phyloP scores from a whole-genome alignment of 2,329 filamentous ascomycete genomes.

The Teratosphaeriaceae sp. region DNA sequence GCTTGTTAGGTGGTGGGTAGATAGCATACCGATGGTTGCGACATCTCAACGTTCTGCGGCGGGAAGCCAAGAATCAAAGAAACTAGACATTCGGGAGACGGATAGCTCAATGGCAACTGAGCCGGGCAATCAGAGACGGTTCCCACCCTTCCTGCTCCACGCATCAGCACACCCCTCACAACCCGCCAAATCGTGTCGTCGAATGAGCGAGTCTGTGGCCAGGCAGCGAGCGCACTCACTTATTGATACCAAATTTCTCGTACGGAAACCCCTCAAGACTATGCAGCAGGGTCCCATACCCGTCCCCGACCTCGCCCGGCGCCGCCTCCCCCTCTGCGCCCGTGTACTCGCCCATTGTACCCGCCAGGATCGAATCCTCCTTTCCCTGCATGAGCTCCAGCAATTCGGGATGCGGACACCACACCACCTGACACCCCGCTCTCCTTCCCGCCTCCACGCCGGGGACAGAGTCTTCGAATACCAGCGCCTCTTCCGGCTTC shows the following conservation, averaged over 20 bases:
- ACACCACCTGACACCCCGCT: slow-evolving; percentile 90
- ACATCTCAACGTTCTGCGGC: too few relatives aligned
- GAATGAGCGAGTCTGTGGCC: too few relatives aligned
- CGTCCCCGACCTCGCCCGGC: slow-evolving; percentile 53
- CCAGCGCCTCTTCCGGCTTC: slow-evolving; percentile 78
- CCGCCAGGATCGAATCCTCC: slow-evolving; percentile 77
- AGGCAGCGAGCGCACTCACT: too few relatives aligned
- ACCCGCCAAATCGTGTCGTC: too few relatives aligned
- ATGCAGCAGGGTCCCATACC: slow-evolving; percentile 48
- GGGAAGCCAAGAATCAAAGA: too few relatives aligned
- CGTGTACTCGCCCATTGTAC: slow-evolving; percentile 64
- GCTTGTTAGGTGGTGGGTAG: too few relatives aligned
- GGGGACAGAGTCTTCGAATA: slow-evolving; percentile 92
- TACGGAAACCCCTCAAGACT: slow-evolving; percentile 56
- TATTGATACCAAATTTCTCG: slow-evolving; percentile 49
- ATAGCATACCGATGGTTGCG: too few relatives aligned
- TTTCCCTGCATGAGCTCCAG: slow-evolving; percentile 67
- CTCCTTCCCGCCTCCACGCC: slow-evolving; percentile 86
- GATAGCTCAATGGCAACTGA: too few relatives aligned
- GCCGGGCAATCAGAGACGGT: background rate
- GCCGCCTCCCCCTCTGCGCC: slow-evolving; percentile 33
- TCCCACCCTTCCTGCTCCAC: background rate
- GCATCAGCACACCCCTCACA: background rate
- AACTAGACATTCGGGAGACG: too few relatives aligned
- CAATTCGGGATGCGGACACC: slow-evolving; percentile 79